These are phyloP conservation scores for Amanita jacksonii DNA, from an alignment of 768 basidiomycete genomes.

Conservation along the genomic window DNA sequence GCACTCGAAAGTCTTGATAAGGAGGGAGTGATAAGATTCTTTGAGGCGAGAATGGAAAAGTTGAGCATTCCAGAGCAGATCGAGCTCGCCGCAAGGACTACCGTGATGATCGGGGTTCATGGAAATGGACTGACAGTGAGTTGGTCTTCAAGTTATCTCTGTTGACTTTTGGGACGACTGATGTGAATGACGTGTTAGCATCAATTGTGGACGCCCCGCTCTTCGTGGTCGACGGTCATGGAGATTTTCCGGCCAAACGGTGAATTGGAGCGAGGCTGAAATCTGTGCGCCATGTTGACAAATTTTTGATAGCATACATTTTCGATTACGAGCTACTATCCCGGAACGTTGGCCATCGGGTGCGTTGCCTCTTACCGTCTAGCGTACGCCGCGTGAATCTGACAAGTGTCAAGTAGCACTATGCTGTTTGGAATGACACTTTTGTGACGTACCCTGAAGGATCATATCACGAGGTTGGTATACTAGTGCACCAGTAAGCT, in stretches of 20 bases:
- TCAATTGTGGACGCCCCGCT: conserved; percentile 60
- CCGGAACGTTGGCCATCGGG: conserved; percentile 31
- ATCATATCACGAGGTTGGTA: conserved; percentile 17
- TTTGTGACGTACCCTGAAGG: conserved; percentile 28
- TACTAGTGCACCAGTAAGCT: not conserved
- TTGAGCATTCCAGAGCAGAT: conserved; percentile 56
- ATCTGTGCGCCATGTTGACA: not conserved
- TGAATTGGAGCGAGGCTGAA: conserved; percentile 9
- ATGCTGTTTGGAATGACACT: conserved; percentile 60
- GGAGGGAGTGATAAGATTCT: conserved; percentile 42
- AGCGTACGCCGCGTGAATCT: not conserved
- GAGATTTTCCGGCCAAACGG: conserved; percentile 60
- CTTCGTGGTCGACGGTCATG: conserved; percentile 52
- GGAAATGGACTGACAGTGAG: conserved; percentile 58
- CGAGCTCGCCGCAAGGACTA: conserved; percentile 47
- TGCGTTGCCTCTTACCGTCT: conserved; percentile 13
- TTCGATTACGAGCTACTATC: conserved; percentile 35
- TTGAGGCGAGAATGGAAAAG: conserved; percentile 28
- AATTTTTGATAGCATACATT: conserved; percentile 20
- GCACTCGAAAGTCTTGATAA: conserved; percentile 38
- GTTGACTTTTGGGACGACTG: not conserved
- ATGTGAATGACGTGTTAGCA: conserved; percentile 26
- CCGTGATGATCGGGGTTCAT: conserved; percentile 57
- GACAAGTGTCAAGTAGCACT: conserved; percentile 28
- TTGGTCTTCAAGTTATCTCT: not conserved